Evolutionary conservation across 495 filamentous ascomycete genomes (phyloP).

Genomic region (Chlorociboria aeruginascens): DNA sequence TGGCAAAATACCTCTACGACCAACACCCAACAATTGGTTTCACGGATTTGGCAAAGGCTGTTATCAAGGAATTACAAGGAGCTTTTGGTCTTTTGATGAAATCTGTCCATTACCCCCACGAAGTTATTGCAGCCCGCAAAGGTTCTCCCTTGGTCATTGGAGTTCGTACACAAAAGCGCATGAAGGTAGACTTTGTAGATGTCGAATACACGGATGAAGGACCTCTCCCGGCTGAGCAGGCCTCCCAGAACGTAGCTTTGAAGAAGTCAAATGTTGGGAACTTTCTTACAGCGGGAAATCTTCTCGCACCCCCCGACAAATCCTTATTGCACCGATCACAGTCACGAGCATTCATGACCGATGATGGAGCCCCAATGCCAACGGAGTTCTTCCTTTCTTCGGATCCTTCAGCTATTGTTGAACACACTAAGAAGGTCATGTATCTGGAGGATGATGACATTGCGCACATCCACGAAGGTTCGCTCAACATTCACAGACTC

Average conservation of each 20-base stretch:
- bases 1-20: slow-evolving; percentile 96
- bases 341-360: slow-evolving; percentile 95
- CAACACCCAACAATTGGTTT: slow-evolving; percentile 91
- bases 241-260: slow-evolving; percentile 89
- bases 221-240: slow-evolving; percentile 83
- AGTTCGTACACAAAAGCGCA: slow-evolving; percentile 89
- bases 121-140: slow-evolving; percentile 95
- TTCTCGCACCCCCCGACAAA: slow-evolving; percentile 83
- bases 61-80: slow-evolving; percentile 96
- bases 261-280: slow-evolving; percentile 58
- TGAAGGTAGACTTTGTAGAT: slow-evolving; percentile 99
- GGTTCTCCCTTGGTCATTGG: slow-evolving; percentile 94
- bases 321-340: slow-evolving; percentile 95
- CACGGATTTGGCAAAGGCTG: slow-evolving; percentile 88
- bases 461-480: slow-evolving; percentile 97
- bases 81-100: slow-evolving; percentile 94
- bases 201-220: slow-evolving; percentile 87
- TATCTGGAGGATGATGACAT: slow-evolving; percentile 99
- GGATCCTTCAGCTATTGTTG: slow-evolving; percentile 93
- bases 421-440: slow-evolving; percentile 99
- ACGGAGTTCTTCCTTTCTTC: slow-evolving; percentile 98
- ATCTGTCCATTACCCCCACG: slow-evolving; percentile 96
- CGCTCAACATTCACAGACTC: slow-evolving; percentile 95
- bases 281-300: slow-evolving; percentile 51
- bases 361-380: slow-evolving; percentile 94